Evolutionary conservation across 1,139 yeast species (phyloP).

Genomic region (Spathaspora sp.): DNA sequence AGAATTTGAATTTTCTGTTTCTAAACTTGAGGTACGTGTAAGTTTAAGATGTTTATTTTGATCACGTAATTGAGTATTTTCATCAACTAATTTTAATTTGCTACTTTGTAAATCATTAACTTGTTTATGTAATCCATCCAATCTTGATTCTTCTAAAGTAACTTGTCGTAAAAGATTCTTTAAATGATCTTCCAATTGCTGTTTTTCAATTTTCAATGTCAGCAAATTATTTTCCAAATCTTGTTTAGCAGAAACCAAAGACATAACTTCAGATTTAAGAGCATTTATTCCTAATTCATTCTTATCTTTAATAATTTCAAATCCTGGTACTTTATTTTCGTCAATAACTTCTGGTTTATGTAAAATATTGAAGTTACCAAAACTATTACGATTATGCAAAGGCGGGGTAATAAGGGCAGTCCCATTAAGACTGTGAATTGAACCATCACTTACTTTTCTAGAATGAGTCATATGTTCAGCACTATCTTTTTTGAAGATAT

Average conservation of each 20-base stretch:
- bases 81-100: conserved; percentile 25
- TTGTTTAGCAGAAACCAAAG: neutral
- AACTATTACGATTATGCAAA: conserved; percentile 25
- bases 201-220: neutral
- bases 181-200: neutral
- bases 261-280: neutral
- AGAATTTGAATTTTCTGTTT: neutral
- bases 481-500: conserved; percentile 28
- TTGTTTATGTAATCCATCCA: conserved; percentile 33
- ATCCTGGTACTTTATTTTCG: neutral
- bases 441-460: conserved; percentile 45
- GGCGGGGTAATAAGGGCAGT: conserved; percentile 49
- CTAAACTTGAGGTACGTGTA: neutral
- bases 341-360: neutral
- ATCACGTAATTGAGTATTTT: conserved; percentile 27
- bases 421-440: conserved; percentile 22
- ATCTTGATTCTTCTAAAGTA: conserved; percentile 14
- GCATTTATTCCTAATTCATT: neutral
- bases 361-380: conserved; percentile 13
- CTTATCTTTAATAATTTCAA: neutral
- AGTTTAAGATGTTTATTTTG: conserved; percentile 9
- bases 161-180: conserved; percentile 28
- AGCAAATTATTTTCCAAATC: neutral
- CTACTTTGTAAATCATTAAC: conserved; percentile 37
- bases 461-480: conserved; percentile 26